phyloP scores from a whole-genome alignment of 495 filamentous ascomycete species.

The Hamigera avellanea region DNA sequence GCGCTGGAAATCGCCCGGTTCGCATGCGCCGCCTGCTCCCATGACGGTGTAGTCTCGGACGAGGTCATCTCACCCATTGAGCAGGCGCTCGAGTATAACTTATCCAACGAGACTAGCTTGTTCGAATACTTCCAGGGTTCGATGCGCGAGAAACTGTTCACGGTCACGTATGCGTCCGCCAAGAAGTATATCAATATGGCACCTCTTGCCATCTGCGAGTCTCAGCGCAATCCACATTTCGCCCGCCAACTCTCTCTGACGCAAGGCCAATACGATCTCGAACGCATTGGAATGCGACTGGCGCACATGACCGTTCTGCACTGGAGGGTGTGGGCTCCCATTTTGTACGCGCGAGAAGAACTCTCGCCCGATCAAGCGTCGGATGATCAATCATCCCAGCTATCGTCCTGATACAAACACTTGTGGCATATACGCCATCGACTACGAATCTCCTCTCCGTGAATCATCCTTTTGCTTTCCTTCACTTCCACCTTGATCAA shows the following conservation, averaged over 20 bases:
- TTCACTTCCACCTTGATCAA: constrained; percentile 5
- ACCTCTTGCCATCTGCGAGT: constrained; percentile 34
- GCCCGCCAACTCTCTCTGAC: constrained; percentile 7
- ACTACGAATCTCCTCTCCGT: no score
- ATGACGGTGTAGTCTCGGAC: constrained; percentile 24
- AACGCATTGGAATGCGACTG: constrained; percentile 59
- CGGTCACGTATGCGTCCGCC: constrained; percentile 20
- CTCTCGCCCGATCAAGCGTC: constrained; percentile 6
- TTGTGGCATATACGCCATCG: no score
- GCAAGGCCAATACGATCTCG: constrained; percentile 37
- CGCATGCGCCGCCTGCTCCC: constrained; percentile 23
- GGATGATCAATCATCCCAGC: no score
- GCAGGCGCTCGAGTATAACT: constrained; percentile 21
- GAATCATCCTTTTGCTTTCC: constrained; percentile 5
- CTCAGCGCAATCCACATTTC: constrained; percentile 22
- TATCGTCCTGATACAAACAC: no score
- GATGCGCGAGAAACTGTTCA: constrained; percentile 24
- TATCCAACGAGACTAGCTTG: constrained; percentile 25
- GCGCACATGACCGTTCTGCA: constrained; percentile 73
- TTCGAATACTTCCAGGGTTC: constrained; percentile 24
- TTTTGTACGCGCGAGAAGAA: constrained; percentile 45
- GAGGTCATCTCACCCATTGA: constrained; percentile 28
- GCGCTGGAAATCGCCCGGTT: constrained; percentile 36
- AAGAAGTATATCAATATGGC: constrained; percentile 30
- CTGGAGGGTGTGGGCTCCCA: constrained; percentile 75